Base-by-base conservation (phyloP, 192 early-diverging fungal genomes). In the Coemansia sp. region DNA sequence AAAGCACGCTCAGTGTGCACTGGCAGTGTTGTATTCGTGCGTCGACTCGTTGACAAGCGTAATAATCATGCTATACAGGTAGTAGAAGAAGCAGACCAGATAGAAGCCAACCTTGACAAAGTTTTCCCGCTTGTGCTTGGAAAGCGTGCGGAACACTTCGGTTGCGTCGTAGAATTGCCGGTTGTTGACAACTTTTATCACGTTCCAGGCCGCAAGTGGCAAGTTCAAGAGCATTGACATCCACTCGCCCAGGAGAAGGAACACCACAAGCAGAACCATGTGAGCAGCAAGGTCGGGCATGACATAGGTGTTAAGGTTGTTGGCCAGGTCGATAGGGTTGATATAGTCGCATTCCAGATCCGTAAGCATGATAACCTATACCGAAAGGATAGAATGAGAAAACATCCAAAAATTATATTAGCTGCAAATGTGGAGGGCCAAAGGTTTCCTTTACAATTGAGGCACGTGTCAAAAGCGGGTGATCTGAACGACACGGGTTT, bases 241-340 rank as follows among this genome's bases (percentile, higher is more conserved):
- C 94, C 94, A 99, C 69, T 91, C 91, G 65, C 92, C 94, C 69
- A 90, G 89, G 42, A 97, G 72, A 32, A 98, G 70, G 74, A 97
- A 98, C 76, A 92, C 73, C 19, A 93, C 78, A 43, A 90, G 87
- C 64, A 98, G 81, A 64, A 94, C 87, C 7, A 87, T 86, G 42
- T 99, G 97, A 0, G 89, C 91, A 57, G 85, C 85, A 84, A 93
- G 91, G 73, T 98, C 95, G 17, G 96, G 97, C 70, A 99, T 71
- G 14, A 99, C 95, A 84, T 96, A 98, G 84, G 90, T 92, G 78
- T 99, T 99, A 74, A 99, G 86, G 68, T 91, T 95, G 81, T 92
- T 93, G 84, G 94, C 97, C 54, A 99, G 88, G 76, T 99, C 97
- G 70, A 99, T 99, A 12, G 97, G 97, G 79, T 99, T 99, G 85